Conservation (phyloP, 768 basidiomycete genomes). For the Cubamyces sp. region DNA sequence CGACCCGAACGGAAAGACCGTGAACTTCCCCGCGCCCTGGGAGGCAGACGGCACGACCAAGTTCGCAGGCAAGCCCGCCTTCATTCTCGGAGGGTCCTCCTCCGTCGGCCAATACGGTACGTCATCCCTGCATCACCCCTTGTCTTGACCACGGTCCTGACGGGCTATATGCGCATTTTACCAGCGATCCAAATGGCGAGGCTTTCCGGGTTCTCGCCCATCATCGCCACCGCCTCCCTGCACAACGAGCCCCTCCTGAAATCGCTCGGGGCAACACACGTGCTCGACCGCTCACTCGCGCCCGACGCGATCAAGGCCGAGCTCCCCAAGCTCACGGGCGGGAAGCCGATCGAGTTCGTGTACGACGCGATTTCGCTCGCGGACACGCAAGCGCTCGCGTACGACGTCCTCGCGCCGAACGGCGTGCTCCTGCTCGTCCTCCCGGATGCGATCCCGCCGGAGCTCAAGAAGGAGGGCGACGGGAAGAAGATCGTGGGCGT, state of each 20-base stretch:
- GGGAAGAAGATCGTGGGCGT: constrained; percentile 22
- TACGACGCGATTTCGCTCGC: constrained; percentile 29
- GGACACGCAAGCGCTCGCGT: constrained; percentile 28
- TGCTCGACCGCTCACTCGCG: constrained; percentile 30
- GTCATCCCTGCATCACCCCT: not conserved
- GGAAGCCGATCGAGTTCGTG: constrained; percentile 26
- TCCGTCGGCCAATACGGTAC: constrained; percentile 37
- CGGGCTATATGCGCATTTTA: not conserved
- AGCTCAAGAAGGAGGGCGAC: constrained; percentile 11
- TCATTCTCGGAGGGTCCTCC: constrained; percentile 34
- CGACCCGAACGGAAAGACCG: constrained; percentile 9
- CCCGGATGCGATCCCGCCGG: constrained; percentile 6
- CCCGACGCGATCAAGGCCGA: constrained; percentile 6
- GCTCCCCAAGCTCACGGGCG: constrained; percentile 18
- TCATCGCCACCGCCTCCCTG: constrained; percentile 36
- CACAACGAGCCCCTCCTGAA: constrained; percentile 31
- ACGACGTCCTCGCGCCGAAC: constrained; percentile 26
- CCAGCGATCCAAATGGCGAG: constrained; percentile 34
- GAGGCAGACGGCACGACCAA: constrained; percentile 28
- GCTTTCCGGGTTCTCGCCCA: constrained; percentile 38
- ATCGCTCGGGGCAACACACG: constrained; percentile 36
- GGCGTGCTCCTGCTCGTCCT: constrained; percentile 27
- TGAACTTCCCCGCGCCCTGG: constrained; percentile 30
- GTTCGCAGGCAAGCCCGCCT: constrained; percentile 31
- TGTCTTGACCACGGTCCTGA: not conserved